Conservation (phyloP, 2,329 filamentous ascomycete genomes). For the Ascochyta pisi region DNA sequence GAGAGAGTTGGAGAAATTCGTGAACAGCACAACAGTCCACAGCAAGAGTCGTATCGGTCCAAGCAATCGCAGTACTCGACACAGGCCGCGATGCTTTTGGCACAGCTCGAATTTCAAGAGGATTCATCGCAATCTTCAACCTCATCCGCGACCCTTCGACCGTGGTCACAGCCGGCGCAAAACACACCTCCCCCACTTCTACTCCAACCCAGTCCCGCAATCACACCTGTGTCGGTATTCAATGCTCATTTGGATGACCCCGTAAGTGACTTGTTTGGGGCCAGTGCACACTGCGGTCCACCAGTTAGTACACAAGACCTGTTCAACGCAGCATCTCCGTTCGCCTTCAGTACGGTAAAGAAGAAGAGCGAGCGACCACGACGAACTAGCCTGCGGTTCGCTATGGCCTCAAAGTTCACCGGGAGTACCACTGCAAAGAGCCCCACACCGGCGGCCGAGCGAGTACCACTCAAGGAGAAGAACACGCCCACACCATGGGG, state of each 20-base stretch:
- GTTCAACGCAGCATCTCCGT: conserved; percentile 51
- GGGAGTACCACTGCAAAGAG: conserved; percentile 25
- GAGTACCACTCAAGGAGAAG: conserved; percentile 39
- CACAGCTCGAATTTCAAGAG: conserved; percentile 44
- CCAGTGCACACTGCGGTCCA: conserved; percentile 18
- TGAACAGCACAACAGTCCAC: neutral
- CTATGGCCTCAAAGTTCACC: conserved; percentile 25
- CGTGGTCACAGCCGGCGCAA: conserved; percentile 25
- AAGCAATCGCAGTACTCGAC: conserved; percentile 43
- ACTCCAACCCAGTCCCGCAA: conserved; percentile 28
- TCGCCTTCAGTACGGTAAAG: conserved; percentile 52
- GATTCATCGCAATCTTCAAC: conserved; percentile 27
- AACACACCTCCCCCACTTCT: conserved; percentile 25
- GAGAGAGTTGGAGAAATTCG: neutral
- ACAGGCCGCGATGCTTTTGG: conserved; percentile 45
- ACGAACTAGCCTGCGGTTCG: conserved; percentile 33
- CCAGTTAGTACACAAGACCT: conserved; percentile 54
- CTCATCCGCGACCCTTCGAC: conserved; percentile 20
- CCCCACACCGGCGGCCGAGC: conserved; percentile 28
- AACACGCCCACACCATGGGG: conserved; percentile 26
- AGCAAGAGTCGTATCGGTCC: conserved; percentile 13
- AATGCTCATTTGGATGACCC: conserved; percentile 22
- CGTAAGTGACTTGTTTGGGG: neutral
- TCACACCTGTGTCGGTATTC: conserved; percentile 42
- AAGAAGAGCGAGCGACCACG: conserved; percentile 37